Base-by-base conservation (phyloP, 352 stramenopile species). In the Pythium guiyangense region DNA sequence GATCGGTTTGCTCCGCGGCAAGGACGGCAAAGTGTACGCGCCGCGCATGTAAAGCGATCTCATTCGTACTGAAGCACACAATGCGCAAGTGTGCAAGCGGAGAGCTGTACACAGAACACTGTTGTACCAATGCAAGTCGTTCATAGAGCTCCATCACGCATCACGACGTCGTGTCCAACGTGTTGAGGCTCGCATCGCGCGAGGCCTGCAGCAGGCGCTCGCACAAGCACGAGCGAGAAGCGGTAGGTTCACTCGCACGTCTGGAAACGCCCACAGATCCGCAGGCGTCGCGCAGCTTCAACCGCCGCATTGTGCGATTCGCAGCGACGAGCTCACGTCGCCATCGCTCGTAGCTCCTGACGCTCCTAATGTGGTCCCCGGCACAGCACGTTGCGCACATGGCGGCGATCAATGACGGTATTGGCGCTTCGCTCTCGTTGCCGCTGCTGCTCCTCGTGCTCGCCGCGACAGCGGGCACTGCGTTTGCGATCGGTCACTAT, bases 1-100 rank as follows among this genome's bases (percentile, higher is more conserved):
- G 67, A 91, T 97, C 27, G 74, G 77, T 4, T 74, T 96, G 57
- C 62, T 96, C 45, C 83, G 84, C 10, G 74, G 84, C 63, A 96
- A 94, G 51, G 82, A 89, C 63, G 84, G 82, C 57, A 90, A 88
- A 59, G 71, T 89, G 29, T 88, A 91, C 34, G 79, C 76, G 2
- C 70, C 79, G 22, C 60, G 67, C 3, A 49, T 35, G 29, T 84
- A 18, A 9, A 45, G 15, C 2, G 15, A 0, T 4, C 6, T 14
- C 0, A 9, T 10, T 45, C 39, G 39, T 14, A 22, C 18, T 2
- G 39, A 45, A 2, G 2, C 39, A 45, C 22, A 20, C 39, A 20
- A 6, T 18, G 15, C 39, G 14, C 15, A 18, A 20, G 39, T 45
- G 39, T 45, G 6, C 8, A 6, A 20, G 12, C 22, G 39, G 15